Percentiles rank a stretch among this genome's conserved stretches.
Evolutionary conservation across 2,329 filamentous ascomycete genomes (phyloP).

Genomic region (Sphaerulina musiva): DNA sequence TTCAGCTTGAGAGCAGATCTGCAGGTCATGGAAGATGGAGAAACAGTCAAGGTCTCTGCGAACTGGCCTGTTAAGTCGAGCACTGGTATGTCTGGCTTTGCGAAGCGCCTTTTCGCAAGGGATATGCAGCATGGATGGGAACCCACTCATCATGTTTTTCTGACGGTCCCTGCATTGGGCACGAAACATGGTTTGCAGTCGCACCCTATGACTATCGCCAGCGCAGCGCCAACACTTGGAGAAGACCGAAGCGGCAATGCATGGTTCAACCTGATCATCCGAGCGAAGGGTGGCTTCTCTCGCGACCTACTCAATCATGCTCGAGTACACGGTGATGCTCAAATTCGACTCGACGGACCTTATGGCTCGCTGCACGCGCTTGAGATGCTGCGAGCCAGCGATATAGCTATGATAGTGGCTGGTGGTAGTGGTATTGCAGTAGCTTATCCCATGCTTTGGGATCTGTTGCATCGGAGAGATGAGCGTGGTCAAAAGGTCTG

Average conservation of each 20-base stretch:
- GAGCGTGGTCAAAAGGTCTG: constrained; percentile 20
- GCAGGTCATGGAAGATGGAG: constrained; percentile 49
- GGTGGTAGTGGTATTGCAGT: constrained; percentile 62
- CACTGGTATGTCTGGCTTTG: neutral
- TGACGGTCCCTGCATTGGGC: constrained; percentile 52
- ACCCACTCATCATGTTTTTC: constrained; percentile 58
- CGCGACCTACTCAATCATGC: constrained; percentile 50
- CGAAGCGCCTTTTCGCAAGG: constrained; percentile 20
- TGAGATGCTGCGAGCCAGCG: constrained; percentile 45
- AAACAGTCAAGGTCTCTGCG: constrained; percentile 49
- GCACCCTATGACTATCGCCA: constrained; percentile 62
- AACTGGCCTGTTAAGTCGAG: constrained; percentile 36
- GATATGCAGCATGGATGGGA: constrained; percentile 46
- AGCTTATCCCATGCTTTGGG: constrained; percentile 54
- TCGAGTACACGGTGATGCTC: constrained; percentile 38
- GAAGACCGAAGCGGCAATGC: constrained; percentile 37
- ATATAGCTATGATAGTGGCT: constrained; percentile 51
- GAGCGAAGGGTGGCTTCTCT: constrained; percentile 56
- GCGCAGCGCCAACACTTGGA: constrained; percentile 43
- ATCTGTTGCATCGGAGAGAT: constrained; percentile 27
- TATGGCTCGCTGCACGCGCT: constrained; percentile 56
- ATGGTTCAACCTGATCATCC: constrained; percentile 53
- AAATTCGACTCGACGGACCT: constrained; percentile 56
- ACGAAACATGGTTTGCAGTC: constrained; percentile 51
- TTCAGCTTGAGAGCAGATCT: constrained; percentile 46